Evolutionary conservation across 768 basidiomycete species (phyloP).

Genomic region (Vararia minispora): DNA sequence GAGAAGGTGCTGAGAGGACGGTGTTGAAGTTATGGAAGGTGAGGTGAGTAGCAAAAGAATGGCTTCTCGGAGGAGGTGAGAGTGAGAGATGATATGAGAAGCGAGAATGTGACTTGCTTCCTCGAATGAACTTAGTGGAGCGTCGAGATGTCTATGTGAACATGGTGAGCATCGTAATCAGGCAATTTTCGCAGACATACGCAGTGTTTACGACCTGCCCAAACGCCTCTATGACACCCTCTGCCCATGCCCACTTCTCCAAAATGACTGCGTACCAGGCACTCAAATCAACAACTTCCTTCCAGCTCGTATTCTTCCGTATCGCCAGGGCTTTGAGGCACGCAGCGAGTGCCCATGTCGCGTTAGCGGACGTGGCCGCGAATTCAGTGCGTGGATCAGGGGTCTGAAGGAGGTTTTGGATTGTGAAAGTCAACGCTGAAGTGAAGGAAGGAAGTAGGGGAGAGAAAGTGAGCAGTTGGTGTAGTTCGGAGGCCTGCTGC

Average conservation of each 20-base stretch:
- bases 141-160: neutral
- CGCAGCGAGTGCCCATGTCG: conserved; percentile 47
- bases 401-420: conserved; percentile 28
- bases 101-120: conserved; percentile 43
- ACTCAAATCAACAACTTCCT: conserved; percentile 31
- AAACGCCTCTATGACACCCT: conserved; percentile 43
- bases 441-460: conserved; percentile 36
- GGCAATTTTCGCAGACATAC: too few species aligned
- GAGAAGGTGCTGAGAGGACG: conserved; percentile 40
- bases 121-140: conserved; percentile 23
- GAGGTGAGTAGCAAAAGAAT: conserved; percentile 55
- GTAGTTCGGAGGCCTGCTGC: conserved; percentile 43
- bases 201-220: conserved; percentile 36
- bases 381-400: conserved; percentile 18
- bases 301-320: conserved; percentile 35
- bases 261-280: conserved; percentile 36
- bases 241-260: conserved; percentile 48
- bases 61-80: conserved; percentile 49
- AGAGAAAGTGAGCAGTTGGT: conserved; percentile 43
- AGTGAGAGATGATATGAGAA: conserved; percentile 58
- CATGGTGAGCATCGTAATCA: too few species aligned
- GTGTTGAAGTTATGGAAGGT: conserved; percentile 30
- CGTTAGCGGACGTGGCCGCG: conserved; percentile 26
- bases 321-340: conserved; percentile 44
- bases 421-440: conserved; percentile 30